Evolutionary conservation across 139 green algal species (phyloP), one percentile per base, ranked within the genome.

Genomic region (Chlorella sorokiniana): DNA sequence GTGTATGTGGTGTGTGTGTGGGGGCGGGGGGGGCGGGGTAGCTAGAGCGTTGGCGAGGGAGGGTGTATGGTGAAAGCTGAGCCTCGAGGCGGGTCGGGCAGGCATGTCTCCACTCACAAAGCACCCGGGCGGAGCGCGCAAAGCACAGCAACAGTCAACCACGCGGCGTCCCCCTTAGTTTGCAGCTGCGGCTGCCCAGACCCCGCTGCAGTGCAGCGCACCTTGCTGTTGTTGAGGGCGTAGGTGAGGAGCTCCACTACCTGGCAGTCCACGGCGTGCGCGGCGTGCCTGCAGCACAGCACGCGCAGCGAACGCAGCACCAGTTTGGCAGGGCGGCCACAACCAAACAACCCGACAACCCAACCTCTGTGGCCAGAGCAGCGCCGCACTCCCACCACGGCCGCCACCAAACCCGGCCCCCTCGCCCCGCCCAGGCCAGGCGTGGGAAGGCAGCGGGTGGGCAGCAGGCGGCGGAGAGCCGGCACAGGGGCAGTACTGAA

Each of bases 221-320:
- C 73, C 73, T 79, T 79, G 73, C 52, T 69, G 73, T 79, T 79
- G 54, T 79, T 79, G 31, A 79, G 73, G 52, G 73, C 54, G 54
- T 69, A 79, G 73, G 73, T 79, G 25, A 79, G 73, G 25, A 79
- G 73, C 54, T 79, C 73, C 20, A 79, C 73, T 3, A 79, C 73
- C 54, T 79, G 73, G 73, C 73, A 79, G 54, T 79, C 73, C 35
- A 79, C 73, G 27, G 73, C 73, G 40, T 79, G 73, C 37, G 73
- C 73, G 16, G 54, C 35, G 25, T 79, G 73, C 37, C 73, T 79
- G 73, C 73, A 68, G 73, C 51, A 65, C 71, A 77, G 69, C 44
- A 42, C 20, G 42, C 62, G n/a, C 16, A 16, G n/a, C 41, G 18
- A 23, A 20, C 65, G 18, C 22, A 44, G 6, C 1, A 33, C 40